These are phyloP conservation scores for Cenchrus americanus DNA, from an alignment of 176 grass and related monocot species.

Conservation along the genomic window DNA sequence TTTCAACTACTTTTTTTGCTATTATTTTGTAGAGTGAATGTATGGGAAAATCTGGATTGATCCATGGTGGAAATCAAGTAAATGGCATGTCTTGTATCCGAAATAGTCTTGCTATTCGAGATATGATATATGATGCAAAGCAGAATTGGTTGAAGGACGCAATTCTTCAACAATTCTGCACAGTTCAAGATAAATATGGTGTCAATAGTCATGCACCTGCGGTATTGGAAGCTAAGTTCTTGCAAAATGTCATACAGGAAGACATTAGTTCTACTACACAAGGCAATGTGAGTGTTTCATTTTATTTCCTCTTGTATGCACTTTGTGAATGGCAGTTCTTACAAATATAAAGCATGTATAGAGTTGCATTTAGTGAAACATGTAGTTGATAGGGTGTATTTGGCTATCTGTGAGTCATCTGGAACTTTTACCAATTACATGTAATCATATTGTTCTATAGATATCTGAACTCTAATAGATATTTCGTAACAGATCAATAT, in stretches of 20 bases:
- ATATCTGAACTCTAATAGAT: not conserved
- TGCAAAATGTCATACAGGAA: slow-evolving; percentile 38
- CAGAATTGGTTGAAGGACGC: slow-evolving; percentile 20
- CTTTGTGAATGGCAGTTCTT: not conserved
- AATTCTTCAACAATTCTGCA: slow-evolving; percentile 32
- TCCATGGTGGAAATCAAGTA: slow-evolving; percentile 4
- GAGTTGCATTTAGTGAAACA: slow-evolving; percentile 2
- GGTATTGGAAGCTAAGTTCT: slow-evolving; percentile 30
- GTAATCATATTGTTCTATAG: not conserved
- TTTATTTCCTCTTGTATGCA: slow-evolving; percentile 4
- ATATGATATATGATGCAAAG: slow-evolving; percentile 22
- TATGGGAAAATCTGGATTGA: slow-evolving; percentile 39
- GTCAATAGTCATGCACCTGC: slow-evolving; percentile 12
- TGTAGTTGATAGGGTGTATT: not conserved
- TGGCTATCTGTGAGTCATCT: not conserved
- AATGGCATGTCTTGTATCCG: slow-evolving; percentile 10
- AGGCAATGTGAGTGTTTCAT: slow-evolving; percentile 24
- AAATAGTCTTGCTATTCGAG: slow-evolving; percentile 6
- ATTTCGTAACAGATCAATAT: not conserved
- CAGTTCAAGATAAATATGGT: slow-evolving; percentile 27
- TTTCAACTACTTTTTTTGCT: slow-evolving; percentile 25
- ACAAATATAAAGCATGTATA: not conserved
- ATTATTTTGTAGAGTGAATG: slow-evolving; percentile 41
- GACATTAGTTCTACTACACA: slow-evolving; percentile 15
- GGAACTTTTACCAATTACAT: slow-evolving; percentile 6